Percentiles rank a stretch among this genome's conserved stretches.
phyloP scores from a whole-genome alignment of 257 asterid species.

The Linderniella brevidens region DNA sequence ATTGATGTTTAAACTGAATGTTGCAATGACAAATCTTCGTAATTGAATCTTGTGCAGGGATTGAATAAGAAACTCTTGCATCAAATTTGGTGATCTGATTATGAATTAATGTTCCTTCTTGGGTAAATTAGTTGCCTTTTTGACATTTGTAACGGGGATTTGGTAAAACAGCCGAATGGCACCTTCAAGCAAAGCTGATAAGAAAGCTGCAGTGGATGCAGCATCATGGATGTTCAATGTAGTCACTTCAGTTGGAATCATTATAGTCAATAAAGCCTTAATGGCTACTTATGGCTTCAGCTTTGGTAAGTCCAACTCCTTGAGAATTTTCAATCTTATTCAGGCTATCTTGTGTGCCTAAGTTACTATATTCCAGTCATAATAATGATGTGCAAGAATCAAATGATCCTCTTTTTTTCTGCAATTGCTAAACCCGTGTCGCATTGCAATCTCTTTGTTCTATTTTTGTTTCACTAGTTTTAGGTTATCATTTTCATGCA shows the following conservation, averaged over 20 bases:
- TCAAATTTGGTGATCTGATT: no score
- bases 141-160: no score
- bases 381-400: neutral
- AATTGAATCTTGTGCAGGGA: no score
- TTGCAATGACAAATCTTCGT: no score
- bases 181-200: constrained; percentile 61
- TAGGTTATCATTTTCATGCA: constrained; percentile 15
- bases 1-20: no score
- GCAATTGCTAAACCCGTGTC: neutral
- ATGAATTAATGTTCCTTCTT: no score
- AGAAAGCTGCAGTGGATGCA: constrained; percentile 81
- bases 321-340: neutral
- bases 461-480: neutral
- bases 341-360: neutral
- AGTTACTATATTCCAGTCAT: neutral
- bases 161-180: constrained; percentile 43
- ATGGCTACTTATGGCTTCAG: constrained; percentile 93
- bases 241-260: constrained; percentile 90
- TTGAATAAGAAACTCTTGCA: no score
- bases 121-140: no score
- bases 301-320: constrained; percentile 42
- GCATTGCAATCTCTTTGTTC: no score
- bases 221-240: constrained; percentile 94
- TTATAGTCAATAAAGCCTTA: constrained; percentile 83
- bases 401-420: no score